Conservation (phyloP, 345 rosid genomes). For the Atalantia buxifolia region DNA sequence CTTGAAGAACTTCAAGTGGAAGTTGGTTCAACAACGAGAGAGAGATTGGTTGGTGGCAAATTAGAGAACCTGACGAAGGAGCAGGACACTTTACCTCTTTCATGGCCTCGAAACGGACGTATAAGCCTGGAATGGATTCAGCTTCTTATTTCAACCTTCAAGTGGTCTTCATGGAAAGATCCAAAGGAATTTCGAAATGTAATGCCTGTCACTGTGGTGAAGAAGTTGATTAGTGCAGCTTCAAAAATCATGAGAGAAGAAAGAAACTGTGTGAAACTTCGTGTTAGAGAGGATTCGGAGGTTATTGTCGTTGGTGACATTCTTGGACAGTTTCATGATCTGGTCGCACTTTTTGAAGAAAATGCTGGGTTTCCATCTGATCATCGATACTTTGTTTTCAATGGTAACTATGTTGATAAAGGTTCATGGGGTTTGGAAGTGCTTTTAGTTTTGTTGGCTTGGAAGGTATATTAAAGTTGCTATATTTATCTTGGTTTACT, state of each 20-base stretch:
- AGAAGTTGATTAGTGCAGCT: conserved; percentile 30
- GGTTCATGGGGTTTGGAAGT: conserved; percentile 45
- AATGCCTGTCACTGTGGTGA: conserved; percentile 31
- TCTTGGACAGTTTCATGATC: conserved; percentile 40
- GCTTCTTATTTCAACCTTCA: conserved; percentile 28
- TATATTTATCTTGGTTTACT: background rate
- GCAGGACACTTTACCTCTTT: conserved; percentile 5
- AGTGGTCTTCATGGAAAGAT: conserved; percentile 35
- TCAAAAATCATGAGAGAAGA: conserved; percentile 34
- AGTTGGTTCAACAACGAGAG: background rate
- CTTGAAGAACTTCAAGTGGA: conserved; percentile 5
- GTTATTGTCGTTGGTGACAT: conserved; percentile 45
- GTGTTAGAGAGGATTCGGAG: conserved; percentile 19
- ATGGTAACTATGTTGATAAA: conserved; percentile 39
- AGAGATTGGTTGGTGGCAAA: background rate
- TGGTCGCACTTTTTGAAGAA: conserved; percentile 35
- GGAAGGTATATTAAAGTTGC: conserved; percentile 37
- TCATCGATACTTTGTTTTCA: conserved; percentile 30
- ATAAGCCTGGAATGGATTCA: conserved; percentile 37
- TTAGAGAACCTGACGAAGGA: background rate
- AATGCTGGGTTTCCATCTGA: conserved; percentile 42
- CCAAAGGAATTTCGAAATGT: conserved; percentile 24
- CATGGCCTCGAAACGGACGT: conserved; percentile 39
- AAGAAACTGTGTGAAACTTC: conserved; percentile 32
- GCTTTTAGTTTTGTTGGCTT: conserved; percentile 43